Evolutionary conservation across 129 eudicot genomes (phyloP), one percentile per base, ranked within the genome.

Genomic region (Flaveria linearis): DNA sequence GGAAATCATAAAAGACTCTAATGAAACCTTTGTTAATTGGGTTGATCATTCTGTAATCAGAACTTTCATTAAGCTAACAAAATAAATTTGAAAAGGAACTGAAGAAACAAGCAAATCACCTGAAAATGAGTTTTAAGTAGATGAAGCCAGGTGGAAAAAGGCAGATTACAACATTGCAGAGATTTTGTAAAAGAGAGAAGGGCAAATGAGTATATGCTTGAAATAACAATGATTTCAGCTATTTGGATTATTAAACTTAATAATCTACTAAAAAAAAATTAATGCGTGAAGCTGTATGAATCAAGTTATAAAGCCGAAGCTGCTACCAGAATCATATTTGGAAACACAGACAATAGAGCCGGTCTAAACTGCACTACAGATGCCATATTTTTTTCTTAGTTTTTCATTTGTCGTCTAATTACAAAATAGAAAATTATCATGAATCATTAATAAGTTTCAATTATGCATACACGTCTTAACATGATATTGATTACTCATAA

Each of bases 91-190:
- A 39, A 20, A 66, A 7, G 36, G 30, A 53, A 68, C 8, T 20
- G 13, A 20, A 67, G 14, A 66, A 36, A 16, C 18, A 58, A 64
- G 43, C 5, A 36, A 26, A 41, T 39, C 12, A 86, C 84, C 87
- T 68, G 84, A 28, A 83, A 15, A 49, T 81, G 67, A 55, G 88
- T 47, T 20, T 20, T 64, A 65, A 26, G 81, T 55, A 17, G 80
- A 77, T 71, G 83, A 82, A 63, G 92, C 81, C 85, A 87, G 69
- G 76, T 43, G 67, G 67, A 18, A 26, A 74, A 83, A 22, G 51
- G 79, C 25, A 74, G 75, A 58, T 42, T 49, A 36, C 41, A 72
- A 45, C 78, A 17, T 76, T 3, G 25, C 23, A 36, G 60, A 16
- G 6, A 4, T 50, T 15, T 65, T 51, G 66, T 69, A 26, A 76